Evolutionary conservation across 164 flowering plant species (phyloP), one percentile per base, ranked within the genome.

Genomic region (Buxus sempervirens): DNA sequence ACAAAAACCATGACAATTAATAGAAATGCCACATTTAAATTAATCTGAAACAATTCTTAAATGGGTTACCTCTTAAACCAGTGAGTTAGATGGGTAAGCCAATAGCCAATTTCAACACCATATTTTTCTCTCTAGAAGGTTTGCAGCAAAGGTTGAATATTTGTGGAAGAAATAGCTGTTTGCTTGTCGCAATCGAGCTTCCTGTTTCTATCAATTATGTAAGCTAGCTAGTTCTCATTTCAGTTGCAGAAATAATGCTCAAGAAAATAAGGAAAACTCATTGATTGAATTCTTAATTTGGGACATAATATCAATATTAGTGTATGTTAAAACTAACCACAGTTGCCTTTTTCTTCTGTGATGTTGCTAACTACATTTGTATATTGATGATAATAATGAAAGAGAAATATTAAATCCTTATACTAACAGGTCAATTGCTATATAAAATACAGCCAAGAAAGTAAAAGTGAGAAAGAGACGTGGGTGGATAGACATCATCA

Each of bases 401-500:
- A 28, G 14, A 36, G 36, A 69, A 62, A 15, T 24, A 24, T 23
- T 49, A 36, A 51, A 69, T 62, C 66, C 65, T 54, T 23, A 58
- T 42, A 70, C 55, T 54, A 55, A 63, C 53, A 71, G 58, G 59
- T 71, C 58, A 64, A 65, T 64, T 58, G 24, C 14, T 60, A 62
- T 66, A 65, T 65, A 66, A 72, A 62, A 60, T 27, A 38, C 36
- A n/a, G 41, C 22, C 27, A 42, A 42, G 45, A 66, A 72, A 54
- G 70, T 41, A 56, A 61, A 67, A 66, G 70, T 49, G 32, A 49
- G 62, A 54, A 42, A 21, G 42, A 48, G 19, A 54, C 70, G 70
- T 72, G 66, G 65, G 58, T 55, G 61, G 73, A 58, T 66, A 38
- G 36, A 66, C 66, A 62, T 24, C 60, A 66, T 59, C 70, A 61